These are phyloP conservation scores for Arthrinium puccinioides DNA, from an alignment of 2,329 filamentous ascomycete genomes.

Conservation along the genomic window DNA sequence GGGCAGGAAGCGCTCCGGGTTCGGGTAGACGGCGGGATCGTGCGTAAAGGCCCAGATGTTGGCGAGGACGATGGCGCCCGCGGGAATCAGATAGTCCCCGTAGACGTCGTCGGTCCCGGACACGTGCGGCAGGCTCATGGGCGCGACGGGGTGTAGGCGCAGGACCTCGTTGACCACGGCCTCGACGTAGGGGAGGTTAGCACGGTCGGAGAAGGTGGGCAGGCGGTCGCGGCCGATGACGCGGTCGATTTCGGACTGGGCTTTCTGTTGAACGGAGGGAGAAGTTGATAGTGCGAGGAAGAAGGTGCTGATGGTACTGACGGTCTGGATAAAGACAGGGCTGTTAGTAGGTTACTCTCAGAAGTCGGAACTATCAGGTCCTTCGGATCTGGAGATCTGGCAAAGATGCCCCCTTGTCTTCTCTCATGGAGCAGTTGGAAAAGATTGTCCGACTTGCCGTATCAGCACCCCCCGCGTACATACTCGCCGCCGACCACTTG, in stretches of 20 bases:
- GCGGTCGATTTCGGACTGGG: slow-evolving; percentile 30
- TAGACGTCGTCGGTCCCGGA: slow-evolving; percentile 34
- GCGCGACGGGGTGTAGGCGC: slow-evolving; percentile 32
- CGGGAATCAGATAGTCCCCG: slow-evolving; percentile 35
- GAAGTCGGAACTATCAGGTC: too few species aligned
- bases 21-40: slow-evolving; percentile 25
- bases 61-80: slow-evolving; percentile 33
- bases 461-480: slow-evolving; percentile 16
- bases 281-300: slow-evolving; percentile 39
- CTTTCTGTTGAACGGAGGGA: slow-evolving; percentile 35
- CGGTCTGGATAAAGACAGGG: too few species aligned
- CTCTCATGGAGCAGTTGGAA: too few species aligned
- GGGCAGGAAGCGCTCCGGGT: slow-evolving; percentile 28
- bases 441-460: slow-evolving; percentile 10
- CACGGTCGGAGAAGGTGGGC: slow-evolving; percentile 28
- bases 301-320: slow-evolving; percentile 31
- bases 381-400: too few species aligned
- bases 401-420: too few species aligned
- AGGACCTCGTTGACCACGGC: slow-evolving; percentile 31
- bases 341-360: too few species aligned
- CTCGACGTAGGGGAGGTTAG: slow-evolving; percentile 23
- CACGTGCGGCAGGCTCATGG: slow-evolving; percentile 37
- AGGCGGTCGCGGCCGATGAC: slow-evolving; percentile 28
- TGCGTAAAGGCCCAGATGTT: slow-evolving; percentile 34
- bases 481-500: slow-evolving; percentile 11